Evolutionary conservation across 768 basidiomycete genomes (phyloP), one percentile per base, ranked within the genome.

Genomic region (Phlebiopsis flavidoalba): DNA sequence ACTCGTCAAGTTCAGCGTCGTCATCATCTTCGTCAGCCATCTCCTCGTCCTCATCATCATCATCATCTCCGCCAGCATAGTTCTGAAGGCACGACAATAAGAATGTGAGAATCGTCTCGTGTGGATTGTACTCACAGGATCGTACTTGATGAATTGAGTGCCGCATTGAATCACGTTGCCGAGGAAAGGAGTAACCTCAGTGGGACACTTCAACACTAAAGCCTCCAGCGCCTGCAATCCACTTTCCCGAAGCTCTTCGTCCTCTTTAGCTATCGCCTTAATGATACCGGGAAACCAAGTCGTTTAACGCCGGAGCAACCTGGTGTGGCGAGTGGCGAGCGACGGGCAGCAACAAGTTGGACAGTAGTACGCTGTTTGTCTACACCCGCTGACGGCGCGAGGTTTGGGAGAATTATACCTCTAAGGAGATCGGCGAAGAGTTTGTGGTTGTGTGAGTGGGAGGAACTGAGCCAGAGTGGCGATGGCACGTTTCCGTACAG

Each of bases 401-500:
- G 81, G 67, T 80, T 85, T 15, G 88, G 86, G 35, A 85, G 76
- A 0, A 93, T 80, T 35, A 83, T 79, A 4, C 76, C 74, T 54
- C 78, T 75, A 49, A 94, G 74, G 33, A 93, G 74, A n/a, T 80
- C 74, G 1, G 78, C 70, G 69, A 91, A 90, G 10, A 90, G 72
- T 2, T n/a, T 79, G 76, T 4, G 84, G 78, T 45, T 83, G 83
- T 8, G 88, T 87, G 47, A 85, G 83, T 15, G 87, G 89, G 43
- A 95, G 80, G 70, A 94, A 90, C 65, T 93, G 91, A 0, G 93
- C 89, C 46, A 94, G 72, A 0, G 94, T 92, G 40, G 86, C 78
- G 60, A 98, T 95, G 2, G 93, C 91, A 55, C 95, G 89, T 77
- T 98, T 98, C 54, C 95, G 86, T 57, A 98, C 91, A 0, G 93